Base-by-base conservation (phyloP, 1,284 basidiomycete species). In the Cryptococcus amylolentus region DNA sequence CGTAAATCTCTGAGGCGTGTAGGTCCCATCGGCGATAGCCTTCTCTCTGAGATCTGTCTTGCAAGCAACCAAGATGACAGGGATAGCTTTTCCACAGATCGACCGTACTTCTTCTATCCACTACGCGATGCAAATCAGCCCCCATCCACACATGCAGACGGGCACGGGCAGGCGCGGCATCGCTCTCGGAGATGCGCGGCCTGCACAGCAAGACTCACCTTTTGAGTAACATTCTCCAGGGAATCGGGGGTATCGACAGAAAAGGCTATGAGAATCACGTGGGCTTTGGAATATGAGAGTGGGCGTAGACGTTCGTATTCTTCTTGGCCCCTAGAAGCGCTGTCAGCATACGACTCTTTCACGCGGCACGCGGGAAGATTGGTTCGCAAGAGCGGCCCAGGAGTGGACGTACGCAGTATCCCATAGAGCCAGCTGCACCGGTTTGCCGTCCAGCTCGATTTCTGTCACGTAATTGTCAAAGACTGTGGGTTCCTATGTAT, bases 381-480 rank as follows among this genome's bases (percentile, higher is more conserved):
- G 31, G 6, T 35, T 35, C 23, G 23, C 23, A 23, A 23, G 31
- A 35, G 10, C 31, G 31, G 31, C 31, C 3, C 31, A 38, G 60
- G 61, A 50, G 42, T 13, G 6, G 37, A 85, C 89, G 77, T 75
- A 91, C 91, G 94, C 94, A 56, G 93, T 97, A 82, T 97, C 94
- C 94, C 94, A 97, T 39, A 97, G 79, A 42, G 94, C 93, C 55
- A 97, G 80, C 76, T 97, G 93, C 23, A 98, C 89, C 43, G 93
- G 90, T 78, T 98, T 98, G 64, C 93, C 93, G 77, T 98, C 95
- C 54, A 98, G 81, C 68, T 92, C 83, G 71, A 98, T 96, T 80
- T 98, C 95, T 47, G 95, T 94, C 59, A 98, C 94, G 77, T 97
- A 98, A 76, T 98, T 98, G 80, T 96, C 93, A 71, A 96, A 96